Evolutionary conservation across 106 monocot genomes (phyloP).

Genomic region (Alisma plantagoaquatica): DNA sequence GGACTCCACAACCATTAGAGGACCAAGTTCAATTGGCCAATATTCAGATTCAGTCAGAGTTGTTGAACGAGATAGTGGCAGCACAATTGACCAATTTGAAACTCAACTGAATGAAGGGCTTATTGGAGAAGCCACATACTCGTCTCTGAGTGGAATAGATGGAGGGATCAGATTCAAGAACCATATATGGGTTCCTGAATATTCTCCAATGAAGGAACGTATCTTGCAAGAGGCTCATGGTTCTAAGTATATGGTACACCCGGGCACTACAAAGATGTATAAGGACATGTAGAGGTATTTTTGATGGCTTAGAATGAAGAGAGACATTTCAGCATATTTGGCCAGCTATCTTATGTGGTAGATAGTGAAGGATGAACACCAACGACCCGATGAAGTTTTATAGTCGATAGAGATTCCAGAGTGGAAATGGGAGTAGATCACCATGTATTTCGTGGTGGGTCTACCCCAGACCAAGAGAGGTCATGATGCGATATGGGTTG

Average conservation of each 20-base stretch:
- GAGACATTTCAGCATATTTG: constrained; percentile 1
- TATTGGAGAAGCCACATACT: background rate
- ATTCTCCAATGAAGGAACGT: background rate
- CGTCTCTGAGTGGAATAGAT: background rate
- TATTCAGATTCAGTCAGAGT: background rate
- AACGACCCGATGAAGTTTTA: background rate
- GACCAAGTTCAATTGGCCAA: background rate
- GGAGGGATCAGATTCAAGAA: too few relatives aligned
- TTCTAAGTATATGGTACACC: background rate
- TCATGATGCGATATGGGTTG: too few relatives aligned
- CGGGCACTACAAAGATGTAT: constrained; percentile 5
- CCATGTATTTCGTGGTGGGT: too few relatives aligned
- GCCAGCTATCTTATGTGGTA: constrained; percentile 2
- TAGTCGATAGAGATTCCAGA: background rate
- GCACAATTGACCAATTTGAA: background rate
- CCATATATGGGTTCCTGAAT: constrained; percentile 7
- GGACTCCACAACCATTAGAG: background rate
- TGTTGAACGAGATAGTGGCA: background rate
- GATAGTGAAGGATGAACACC: constrained; percentile 10
- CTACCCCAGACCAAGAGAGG: too few relatives aligned
- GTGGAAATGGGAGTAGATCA: constrained; percentile 12
- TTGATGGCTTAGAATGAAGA: constrained; percentile 10
- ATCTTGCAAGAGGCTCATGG: constrained; percentile 3
- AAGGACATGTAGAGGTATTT: background rate
- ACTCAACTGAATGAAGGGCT: background rate